Conservation (phyloP, 768 basidiomycete species). For the Tylopilus plumbeoviolaceoides region DNA sequence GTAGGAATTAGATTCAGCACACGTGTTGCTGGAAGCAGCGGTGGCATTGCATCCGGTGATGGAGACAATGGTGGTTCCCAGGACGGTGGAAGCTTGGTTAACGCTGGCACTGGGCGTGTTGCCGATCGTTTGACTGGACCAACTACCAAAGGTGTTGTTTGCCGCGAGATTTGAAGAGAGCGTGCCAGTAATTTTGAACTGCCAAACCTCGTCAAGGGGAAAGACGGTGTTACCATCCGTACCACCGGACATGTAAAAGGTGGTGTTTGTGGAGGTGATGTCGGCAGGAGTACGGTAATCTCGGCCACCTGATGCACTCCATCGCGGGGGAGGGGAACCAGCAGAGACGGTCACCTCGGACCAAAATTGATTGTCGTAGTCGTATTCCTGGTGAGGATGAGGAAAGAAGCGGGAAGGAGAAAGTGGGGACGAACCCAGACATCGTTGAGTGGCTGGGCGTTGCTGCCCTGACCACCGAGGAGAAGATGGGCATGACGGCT, state of each 20-base stretch:
- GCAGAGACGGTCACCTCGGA: conserved; percentile 49
- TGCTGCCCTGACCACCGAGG: conserved; percentile 62
- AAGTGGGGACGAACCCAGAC: conserved; percentile 57
- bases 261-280: conserved; percentile 50
- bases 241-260: conserved; percentile 74
- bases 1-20: conserved; percentile 58
- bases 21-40: conserved; percentile 38
- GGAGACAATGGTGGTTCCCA: conserved; percentile 49
- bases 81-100: conserved; percentile 56
- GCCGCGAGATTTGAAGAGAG: conserved; percentile 62
- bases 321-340: conserved; percentile 57
- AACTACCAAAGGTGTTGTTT: conserved; percentile 48
- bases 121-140: conserved; percentile 48
- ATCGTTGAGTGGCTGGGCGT: conserved; percentile 55
- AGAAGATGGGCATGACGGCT: conserved; percentile 75
- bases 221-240: conserved; percentile 42
- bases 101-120: conserved; percentile 31
- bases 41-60: conserved; percentile 59
- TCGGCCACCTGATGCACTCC: conserved; percentile 72
- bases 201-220: conserved; percentile 67
- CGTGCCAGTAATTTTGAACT: conserved; percentile 62
- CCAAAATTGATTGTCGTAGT: conserved; percentile 78
- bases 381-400: conserved; percentile 57
- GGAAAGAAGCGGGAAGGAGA: background rate
- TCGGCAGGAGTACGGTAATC: conserved; percentile 45